Percentiles rank a stretch among this genome's conserved stretches.
These are phyloP conservation scores for Dryas drummondii DNA, from an alignment of 306 rosid species.

Conservation along the genomic window DNA sequence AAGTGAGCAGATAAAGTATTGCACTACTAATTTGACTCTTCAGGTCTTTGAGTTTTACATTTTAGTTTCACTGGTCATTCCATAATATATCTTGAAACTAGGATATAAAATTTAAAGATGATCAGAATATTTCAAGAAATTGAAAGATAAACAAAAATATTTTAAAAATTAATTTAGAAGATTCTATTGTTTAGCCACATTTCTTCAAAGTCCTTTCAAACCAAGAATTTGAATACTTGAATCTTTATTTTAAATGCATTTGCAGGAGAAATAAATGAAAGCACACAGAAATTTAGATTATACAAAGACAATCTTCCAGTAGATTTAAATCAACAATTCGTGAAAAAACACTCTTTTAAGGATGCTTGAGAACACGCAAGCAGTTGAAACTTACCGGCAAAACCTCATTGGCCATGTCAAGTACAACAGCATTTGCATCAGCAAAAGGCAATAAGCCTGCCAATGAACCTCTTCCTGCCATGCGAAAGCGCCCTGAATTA, in stretches of 20 bases:
- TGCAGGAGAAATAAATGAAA: background rate
- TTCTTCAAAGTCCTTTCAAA: background rate
- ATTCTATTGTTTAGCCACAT: background rate
- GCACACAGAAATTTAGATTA: background rate
- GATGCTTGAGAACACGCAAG: conserved; percentile 25
- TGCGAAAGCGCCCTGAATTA: conserved; percentile 94
- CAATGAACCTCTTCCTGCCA: conserved; percentile 96
- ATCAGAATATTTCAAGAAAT: background rate
- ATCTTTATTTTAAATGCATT: background rate
- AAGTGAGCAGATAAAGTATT: background rate
- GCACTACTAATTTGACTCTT: background rate
- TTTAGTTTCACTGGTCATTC: background rate
- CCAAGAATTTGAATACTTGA: background rate
- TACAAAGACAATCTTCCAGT: background rate
- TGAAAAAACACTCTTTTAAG: background rate
- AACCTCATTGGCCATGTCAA: conserved; percentile 94
- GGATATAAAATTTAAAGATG: background rate
- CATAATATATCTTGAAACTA: background rate
- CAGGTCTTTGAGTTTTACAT: background rate
- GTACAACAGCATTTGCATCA: conserved; percentile 90
- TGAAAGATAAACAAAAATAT: background rate
- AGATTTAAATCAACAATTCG: background rate
- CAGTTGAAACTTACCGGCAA: conserved; percentile 63
- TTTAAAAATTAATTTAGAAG: background rate
- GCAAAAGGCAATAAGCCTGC: conserved; percentile 93